Evolutionary conservation across 768 basidiomycete species (phyloP).

Genomic region (Phanerochaete sordida): DNA sequence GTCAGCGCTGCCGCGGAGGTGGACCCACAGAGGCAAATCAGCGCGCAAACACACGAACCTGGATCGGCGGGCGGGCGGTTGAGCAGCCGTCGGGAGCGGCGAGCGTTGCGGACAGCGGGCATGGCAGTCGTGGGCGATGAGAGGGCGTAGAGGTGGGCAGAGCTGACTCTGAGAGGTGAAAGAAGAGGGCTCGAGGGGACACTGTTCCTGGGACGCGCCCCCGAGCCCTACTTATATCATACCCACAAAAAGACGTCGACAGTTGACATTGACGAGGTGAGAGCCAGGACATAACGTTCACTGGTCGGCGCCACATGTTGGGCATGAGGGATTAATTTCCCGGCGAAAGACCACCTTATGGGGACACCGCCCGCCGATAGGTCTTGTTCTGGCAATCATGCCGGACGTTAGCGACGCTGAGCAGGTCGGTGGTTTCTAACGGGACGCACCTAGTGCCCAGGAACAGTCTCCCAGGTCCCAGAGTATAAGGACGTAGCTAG

Average conservation of each 20-base stretch:
- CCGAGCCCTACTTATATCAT: slow-evolving; percentile 2
- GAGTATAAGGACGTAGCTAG: neutral
- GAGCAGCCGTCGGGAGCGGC: slow-evolving; percentile 44
- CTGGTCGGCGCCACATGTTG: slow-evolving; percentile 1
- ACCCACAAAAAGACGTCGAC: neutral
- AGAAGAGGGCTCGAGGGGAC: slow-evolving; percentile 1
- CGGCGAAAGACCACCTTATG: neutral
- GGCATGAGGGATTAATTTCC: neutral
- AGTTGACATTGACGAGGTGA: neutral
- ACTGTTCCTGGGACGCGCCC: slow-evolving; percentile 10
- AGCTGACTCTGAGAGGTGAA: neutral
- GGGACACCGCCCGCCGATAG: neutral
- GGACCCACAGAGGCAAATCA: slow-evolving; percentile 21
- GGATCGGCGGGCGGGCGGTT: slow-evolving; percentile 30
- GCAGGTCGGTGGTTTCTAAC: neutral
- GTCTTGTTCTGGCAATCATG: neutral
- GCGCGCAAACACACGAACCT: slow-evolving; percentile 11
- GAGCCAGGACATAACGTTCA: neutral
- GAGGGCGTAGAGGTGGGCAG: slow-evolving; percentile 8
- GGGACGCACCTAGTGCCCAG: neutral
- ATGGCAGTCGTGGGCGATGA: slow-evolving; percentile 18
- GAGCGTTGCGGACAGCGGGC: slow-evolving; percentile 30
- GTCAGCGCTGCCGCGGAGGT: slow-evolving; percentile 19
- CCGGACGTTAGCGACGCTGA: neutral
- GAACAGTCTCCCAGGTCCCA: neutral